These are phyloP conservation scores for Rheum nobile DNA, from an alignment of 148 eudicot species.

Conservation along the genomic window DNA sequence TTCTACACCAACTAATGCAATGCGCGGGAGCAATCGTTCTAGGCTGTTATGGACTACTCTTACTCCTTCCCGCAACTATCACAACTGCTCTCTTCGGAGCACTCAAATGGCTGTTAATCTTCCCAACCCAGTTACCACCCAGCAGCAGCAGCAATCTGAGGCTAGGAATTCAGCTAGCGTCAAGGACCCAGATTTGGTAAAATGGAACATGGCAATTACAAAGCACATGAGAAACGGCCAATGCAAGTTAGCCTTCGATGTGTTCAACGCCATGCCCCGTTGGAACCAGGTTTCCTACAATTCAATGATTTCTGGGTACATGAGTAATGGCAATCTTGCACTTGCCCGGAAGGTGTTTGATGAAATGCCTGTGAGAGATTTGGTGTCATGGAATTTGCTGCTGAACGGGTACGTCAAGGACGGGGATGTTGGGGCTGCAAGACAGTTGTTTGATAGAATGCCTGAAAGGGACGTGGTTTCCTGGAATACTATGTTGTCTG, in stretches of 20 bases:
- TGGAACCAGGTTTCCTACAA: conserved; percentile 39
- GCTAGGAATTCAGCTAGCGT: neutral
- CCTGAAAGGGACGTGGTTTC: conserved; percentile 35
- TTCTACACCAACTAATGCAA: neutral
- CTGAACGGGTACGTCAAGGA: conserved; percentile 27
- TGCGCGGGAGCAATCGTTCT: neutral
- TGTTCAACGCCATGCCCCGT: conserved; percentile 32
- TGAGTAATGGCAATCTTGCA: conserved; percentile 17
- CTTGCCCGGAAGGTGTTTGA: conserved; percentile 31
- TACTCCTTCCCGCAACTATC: neutral
- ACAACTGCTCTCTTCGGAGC: neutral
- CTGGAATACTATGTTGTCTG: conserved; percentile 46
- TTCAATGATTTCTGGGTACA: conserved; percentile 40
- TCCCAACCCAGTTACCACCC: neutral
- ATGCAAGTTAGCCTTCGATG: conserved; percentile 19
- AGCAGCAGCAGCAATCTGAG: neutral
- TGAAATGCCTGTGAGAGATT: conserved; percentile 36
- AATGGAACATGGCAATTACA: conserved; percentile 34
- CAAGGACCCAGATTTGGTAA: conserved; percentile 19
- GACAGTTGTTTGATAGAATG: conserved; percentile 29
- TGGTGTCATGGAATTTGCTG: conserved; percentile 49
- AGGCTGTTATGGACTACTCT: neutral
- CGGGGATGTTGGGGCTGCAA: conserved; percentile 26
- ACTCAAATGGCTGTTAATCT: neutral
- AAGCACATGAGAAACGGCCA: conserved; percentile 43